phyloP scores from a whole-genome alignment of 1,139 yeast species.

The Hemisphaericaspora xylofermentans region DNA sequence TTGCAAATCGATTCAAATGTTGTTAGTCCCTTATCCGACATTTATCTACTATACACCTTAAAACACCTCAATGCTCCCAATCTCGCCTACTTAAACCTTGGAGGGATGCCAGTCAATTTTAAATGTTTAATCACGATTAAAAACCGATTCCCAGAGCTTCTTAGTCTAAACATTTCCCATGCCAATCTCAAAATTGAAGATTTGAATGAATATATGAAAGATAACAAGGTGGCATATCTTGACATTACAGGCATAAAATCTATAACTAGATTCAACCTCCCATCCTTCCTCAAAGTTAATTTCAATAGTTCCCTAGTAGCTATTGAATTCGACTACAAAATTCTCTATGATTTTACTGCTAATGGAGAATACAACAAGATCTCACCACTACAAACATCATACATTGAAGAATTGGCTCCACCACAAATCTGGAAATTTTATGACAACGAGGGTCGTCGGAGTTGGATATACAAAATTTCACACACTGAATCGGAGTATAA shows the following conservation, averaged over 20 bases:
- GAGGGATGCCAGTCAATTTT: constrained; percentile 68
- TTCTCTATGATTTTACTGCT: constrained; percentile 38
- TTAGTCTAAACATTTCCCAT: constrained; percentile 63
- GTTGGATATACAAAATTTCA: constrained; percentile 71
- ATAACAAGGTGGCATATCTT: constrained; percentile 27
- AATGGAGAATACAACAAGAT: constrained; percentile 35
- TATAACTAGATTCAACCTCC: constrained; percentile 20
- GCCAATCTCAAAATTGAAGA: constrained; percentile 51
- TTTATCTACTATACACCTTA: constrained; percentile 57
- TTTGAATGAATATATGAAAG: constrained; percentile 47
- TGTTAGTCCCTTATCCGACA: constrained; percentile 59
- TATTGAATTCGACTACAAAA: constrained; percentile 43
- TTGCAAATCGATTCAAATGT: constrained; percentile 72
- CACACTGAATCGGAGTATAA: constrained; percentile 33
- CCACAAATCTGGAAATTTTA: constrained; percentile 53
- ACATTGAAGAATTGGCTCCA: constrained; percentile 22
- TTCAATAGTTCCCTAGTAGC: constrained; percentile 32
- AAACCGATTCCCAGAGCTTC: constrained; percentile 52
- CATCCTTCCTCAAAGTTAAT: constrained; percentile 26
- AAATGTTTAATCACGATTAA: constrained; percentile 57
- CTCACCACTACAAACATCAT: constrained; percentile 28
- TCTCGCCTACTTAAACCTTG: constrained; percentile 61
- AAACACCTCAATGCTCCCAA: constrained; percentile 53
- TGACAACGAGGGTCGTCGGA: constrained; percentile 70
- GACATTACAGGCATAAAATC: constrained; percentile 43